phyloP scores from a whole-genome alignment of 2,329 filamentous ascomycete species.

The Colletotrichum tamarilloi region DNA sequence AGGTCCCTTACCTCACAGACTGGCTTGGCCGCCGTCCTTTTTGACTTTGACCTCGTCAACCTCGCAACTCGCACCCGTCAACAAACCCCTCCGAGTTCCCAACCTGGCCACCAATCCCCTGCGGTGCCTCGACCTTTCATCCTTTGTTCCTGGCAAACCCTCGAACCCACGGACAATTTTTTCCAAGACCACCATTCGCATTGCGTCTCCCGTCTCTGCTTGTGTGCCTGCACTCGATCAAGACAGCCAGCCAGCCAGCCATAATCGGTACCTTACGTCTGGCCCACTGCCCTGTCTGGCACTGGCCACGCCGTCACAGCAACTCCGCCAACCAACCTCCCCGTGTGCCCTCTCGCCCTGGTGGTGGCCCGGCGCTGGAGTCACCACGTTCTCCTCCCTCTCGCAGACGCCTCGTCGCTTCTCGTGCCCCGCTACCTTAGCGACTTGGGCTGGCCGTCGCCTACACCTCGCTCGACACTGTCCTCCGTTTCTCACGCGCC shows the following conservation, averaged over 20 bases:
- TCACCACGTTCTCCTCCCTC: constrained; percentile 18
- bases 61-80: constrained; percentile 7
- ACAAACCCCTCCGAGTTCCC: background rate
- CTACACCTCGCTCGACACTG: background rate
- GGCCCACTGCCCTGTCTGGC: constrained; percentile 9
- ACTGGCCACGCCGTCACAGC: constrained; percentile 9
- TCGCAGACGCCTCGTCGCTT: constrained; percentile 19
- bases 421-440: background rate
- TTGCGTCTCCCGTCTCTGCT: too few relatives aligned
- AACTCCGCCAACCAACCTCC: constrained; percentile 27
- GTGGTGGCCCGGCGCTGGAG: background rate
- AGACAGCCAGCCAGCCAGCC: constrained; percentile 20
- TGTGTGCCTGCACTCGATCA: background rate
- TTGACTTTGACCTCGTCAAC: constrained; percentile 27
- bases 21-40: constrained; percentile 11
- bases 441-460: too few relatives aligned
- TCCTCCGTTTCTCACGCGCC: constrained; percentile 13
- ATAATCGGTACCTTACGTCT: constrained; percentile 34
- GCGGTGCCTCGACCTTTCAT: constrained; percentile 14
- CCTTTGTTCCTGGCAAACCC: constrained; percentile 27
- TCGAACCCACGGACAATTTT: constrained; percentile 18
- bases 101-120: constrained; percentile 23
- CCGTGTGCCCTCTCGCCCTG: background rate
- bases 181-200: background rate
- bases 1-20: constrained; percentile 1